Evolutionary conservation across 352 stramenopile genomes (phyloP).

Genomic region (Phytophthora fragariae): DNA sequence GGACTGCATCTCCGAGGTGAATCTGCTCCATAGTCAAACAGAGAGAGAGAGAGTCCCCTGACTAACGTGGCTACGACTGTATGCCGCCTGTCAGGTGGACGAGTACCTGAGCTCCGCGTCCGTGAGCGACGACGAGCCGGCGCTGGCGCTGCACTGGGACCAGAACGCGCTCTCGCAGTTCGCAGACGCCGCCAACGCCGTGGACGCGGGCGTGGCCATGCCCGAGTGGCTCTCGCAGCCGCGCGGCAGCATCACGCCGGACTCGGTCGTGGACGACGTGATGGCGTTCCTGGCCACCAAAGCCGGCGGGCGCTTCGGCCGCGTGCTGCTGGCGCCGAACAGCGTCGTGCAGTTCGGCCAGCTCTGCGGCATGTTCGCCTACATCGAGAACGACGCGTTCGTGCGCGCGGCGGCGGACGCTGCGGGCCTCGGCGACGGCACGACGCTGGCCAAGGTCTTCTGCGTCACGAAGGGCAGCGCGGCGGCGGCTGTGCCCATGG

Average conservation of each 20-base stretch:
- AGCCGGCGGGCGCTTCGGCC: slow-evolving; percentile 39
- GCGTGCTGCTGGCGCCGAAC: slow-evolving; percentile 43
- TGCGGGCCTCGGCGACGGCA: slow-evolving; percentile 25
- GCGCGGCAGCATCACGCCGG: slow-evolving; percentile 41
- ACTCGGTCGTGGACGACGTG: slow-evolving; percentile 50
- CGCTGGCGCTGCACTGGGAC: slow-evolving; percentile 44
- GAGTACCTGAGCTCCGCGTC: slow-evolving; percentile 44
- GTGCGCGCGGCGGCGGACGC: slow-evolving; percentile 37
- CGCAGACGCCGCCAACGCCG: slow-evolving; percentile 41
- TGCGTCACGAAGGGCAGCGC: slow-evolving; percentile 44
- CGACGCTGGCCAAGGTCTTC: slow-evolving; percentile 46
- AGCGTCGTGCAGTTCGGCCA: slow-evolving; percentile 54
- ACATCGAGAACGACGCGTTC: slow-evolving; percentile 54
- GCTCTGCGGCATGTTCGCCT: slow-evolving; percentile 52
- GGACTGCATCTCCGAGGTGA: slow-evolving; percentile 44
- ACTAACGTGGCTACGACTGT: no score
- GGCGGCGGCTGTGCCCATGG: slow-evolving; percentile 42
- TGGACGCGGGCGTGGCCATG: slow-evolving; percentile 32
- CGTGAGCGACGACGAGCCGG: slow-evolving; percentile 49
- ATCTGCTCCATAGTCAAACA: no score
- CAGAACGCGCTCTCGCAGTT: slow-evolving; percentile 42
- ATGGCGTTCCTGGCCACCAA: slow-evolving; percentile 44
- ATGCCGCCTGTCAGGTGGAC: slow-evolving; percentile 31
- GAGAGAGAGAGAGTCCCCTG: no score
- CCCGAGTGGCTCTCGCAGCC: slow-evolving; percentile 44